Percentiles rank a stretch among this genome's conserved stretches.
phyloP scores from a whole-genome alignment of 345 rosid species.

The Durio zibethinus region DNA sequence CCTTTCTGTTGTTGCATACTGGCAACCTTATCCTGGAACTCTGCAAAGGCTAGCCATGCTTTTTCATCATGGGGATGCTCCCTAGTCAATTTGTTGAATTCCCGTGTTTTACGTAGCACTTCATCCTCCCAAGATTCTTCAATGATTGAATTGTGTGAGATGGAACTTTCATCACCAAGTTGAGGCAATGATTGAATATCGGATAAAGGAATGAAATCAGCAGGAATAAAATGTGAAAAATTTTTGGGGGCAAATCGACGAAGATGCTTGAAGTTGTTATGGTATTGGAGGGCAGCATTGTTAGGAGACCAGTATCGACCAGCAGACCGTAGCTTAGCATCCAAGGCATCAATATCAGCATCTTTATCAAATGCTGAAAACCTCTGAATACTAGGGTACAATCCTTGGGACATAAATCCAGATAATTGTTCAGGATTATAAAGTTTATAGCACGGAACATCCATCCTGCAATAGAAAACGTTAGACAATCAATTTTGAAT shows the following conservation, averaged over 20 bases:
- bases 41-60: slow-evolving; percentile 81
- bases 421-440: slow-evolving; percentile 36
- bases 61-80: slow-evolving; percentile 78
- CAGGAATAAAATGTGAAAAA: slow-evolving; percentile 26
- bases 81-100: slow-evolving; percentile 69
- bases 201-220: slow-evolving; percentile 61
- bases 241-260: slow-evolving; percentile 42
- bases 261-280: slow-evolving; percentile 56
- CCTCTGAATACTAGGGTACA: slow-evolving; percentile 33
- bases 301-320: slow-evolving; percentile 88
- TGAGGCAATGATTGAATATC: slow-evolving; percentile 35
- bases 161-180: slow-evolving; percentile 26
- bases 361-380: slow-evolving; percentile 50
- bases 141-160: slow-evolving; percentile 26
- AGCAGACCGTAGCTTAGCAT: slow-evolving; percentile 55
- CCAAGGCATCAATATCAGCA: slow-evolving; percentile 65
- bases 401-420: slow-evolving; percentile 31
- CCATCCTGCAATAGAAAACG: slow-evolving; percentile 55
- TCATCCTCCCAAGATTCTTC: slow-evolving; percentile 98
- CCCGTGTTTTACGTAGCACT: slow-evolving; percentile 68
- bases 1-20: slow-evolving; percentile 75
- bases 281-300: slow-evolving; percentile 63
- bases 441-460: slow-evolving; percentile 72
- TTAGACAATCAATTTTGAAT: neutral
- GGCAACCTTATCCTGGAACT: slow-evolving; percentile 78